Evolutionary conservation across 768 basidiomycete genomes (phyloP), one percentile per base, ranked within the genome.

Genomic region (Tulasnella sp.): DNA sequence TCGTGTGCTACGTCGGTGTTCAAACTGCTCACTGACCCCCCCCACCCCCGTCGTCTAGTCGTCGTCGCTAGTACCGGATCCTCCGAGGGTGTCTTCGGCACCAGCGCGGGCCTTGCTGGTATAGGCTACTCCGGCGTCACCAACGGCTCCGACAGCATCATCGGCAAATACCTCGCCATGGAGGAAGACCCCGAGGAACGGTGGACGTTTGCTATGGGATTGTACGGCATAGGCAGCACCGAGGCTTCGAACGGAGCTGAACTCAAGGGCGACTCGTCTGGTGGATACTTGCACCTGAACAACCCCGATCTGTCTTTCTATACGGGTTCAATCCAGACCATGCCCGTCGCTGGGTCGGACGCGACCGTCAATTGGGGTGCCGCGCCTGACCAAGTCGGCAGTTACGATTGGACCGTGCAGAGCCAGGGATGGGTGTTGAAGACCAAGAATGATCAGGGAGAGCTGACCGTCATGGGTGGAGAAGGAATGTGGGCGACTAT

Each of bases 361-460:
- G 37, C 34, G 40, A 18, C 42, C 50, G 60, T 44, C 28, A 46
- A 37, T 24, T 76, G 46, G 34, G 48, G 54, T 22, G 34, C 76
- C 11, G 41, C 54, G 48, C 77, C 77, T 7, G 24, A 60, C 41
- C 77, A 78, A 40, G 28, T 78, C 1, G 58, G 60, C 2, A 78
- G 77, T 22, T 78, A 78, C 58, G 77, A 78, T 28, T 78, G 77
- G 77, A 78, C 77, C 0, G 58, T 78, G 5, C 40, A 41, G 40
- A 78, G 31, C 31, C 34, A 41, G 37, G 58, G 77, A 16, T 78
- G 77, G 77, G 28, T 48, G 7, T 28, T 76, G 46, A 76, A 58
- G 34, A 58, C 60, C 12, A n/a, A 54, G 69, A 72, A 72, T 41
- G 41, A n/a, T 28, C 50, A 44, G 50, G 60, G 31, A 34, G 69